Evolutionary conservation across 768 basidiomycete species (phyloP).

Genomic region (Pleurotus salmoneostramineus): DNA sequence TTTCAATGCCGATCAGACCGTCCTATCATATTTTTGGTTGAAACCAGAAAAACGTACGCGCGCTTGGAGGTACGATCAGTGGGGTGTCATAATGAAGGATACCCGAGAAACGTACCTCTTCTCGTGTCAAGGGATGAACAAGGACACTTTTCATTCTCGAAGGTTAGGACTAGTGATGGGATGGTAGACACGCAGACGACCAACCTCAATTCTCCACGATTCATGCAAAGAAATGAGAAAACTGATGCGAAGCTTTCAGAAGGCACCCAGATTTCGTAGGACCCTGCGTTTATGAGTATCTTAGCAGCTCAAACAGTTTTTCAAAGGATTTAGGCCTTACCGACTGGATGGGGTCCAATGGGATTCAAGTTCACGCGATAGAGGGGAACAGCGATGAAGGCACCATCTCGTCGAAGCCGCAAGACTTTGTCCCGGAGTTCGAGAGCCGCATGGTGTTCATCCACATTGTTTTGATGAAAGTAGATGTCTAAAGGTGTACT

Average conservation of each 20-base stretch:
- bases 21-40: slow-evolving; percentile 35
- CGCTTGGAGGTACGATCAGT: neutral
- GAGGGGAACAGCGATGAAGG: slow-evolving; percentile 76
- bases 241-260: slow-evolving; percentile 69
- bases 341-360: slow-evolving; percentile 74
- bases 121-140: slow-evolving; percentile 70
- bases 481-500: slow-evolving; percentile 57
- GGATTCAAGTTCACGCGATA: slow-evolving; percentile 67
- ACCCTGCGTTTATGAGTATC: slow-evolving; percentile 38
- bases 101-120: slow-evolving; percentile 44
- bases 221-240: slow-evolving; percentile 71
- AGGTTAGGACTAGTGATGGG: neutral
- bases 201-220: slow-evolving; percentile 68
- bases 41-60: neutral
- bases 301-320: too few relatives aligned
- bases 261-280: slow-evolving; percentile 81
- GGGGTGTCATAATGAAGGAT: neutral
- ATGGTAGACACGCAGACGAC: neutral
- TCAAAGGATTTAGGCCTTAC: slow-evolving; percentile 28
- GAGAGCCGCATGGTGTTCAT: slow-evolving; percentile 61
- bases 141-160: slow-evolving; percentile 47
- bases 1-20: neutral
- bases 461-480: slow-evolving; percentile 64
- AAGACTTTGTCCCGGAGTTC: slow-evolving; percentile 70
- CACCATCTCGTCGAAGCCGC: slow-evolving; percentile 66